These are phyloP conservation scores for Piloderma croceum DNA, from an alignment of 768 basidiomycete genomes.

Conservation along the genomic window DNA sequence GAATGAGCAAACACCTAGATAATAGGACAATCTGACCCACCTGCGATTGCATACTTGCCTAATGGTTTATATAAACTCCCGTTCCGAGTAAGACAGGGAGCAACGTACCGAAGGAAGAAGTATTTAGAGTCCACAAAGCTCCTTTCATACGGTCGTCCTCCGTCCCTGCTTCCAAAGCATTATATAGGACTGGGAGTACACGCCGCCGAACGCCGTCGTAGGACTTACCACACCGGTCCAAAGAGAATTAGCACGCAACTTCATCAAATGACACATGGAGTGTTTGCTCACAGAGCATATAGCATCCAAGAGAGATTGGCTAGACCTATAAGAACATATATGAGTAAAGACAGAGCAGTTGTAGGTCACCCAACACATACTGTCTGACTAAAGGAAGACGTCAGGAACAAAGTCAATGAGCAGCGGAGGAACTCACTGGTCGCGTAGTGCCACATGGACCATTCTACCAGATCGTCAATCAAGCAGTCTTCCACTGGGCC, in stretches of 20 bases:
- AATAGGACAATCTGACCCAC: constrained; percentile 22
- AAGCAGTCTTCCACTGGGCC: constrained; percentile 54
- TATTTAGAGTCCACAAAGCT: constrained; percentile 73
- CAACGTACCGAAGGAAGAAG: constrained; percentile 49
- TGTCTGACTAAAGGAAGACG: constrained; percentile 44
- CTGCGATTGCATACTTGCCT: constrained; percentile 40
- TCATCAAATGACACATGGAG: too few species aligned
- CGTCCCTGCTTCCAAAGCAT: constrained; percentile 56
- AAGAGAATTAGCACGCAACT: background rate
- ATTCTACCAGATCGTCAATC: constrained; percentile 67
- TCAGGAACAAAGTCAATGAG: too few species aligned
- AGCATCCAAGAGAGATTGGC: constrained; percentile 45
- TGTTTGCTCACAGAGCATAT: constrained; percentile 40
- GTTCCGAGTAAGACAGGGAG: background rate
- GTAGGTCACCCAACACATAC: constrained; percentile 24
- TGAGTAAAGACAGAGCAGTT: background rate
- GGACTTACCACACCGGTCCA: constrained; percentile 40
- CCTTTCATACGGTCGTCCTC: constrained; percentile 94
- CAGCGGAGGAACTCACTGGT: constrained; percentile 30
- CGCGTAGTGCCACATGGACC: constrained; percentile 76
- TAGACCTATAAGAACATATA: constrained; percentile 24
- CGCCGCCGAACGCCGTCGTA: constrained; percentile 67
- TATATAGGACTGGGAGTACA: constrained; percentile 53
- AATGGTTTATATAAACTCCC: constrained; percentile 5
- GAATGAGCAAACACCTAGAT: constrained; percentile 4